Percentiles rank a stretch among this genome's conserved stretches.
phyloP scores from a whole-genome alignment of 1,284 basidiomycete species.

The Taiwanofungus camphoratus region DNA sequence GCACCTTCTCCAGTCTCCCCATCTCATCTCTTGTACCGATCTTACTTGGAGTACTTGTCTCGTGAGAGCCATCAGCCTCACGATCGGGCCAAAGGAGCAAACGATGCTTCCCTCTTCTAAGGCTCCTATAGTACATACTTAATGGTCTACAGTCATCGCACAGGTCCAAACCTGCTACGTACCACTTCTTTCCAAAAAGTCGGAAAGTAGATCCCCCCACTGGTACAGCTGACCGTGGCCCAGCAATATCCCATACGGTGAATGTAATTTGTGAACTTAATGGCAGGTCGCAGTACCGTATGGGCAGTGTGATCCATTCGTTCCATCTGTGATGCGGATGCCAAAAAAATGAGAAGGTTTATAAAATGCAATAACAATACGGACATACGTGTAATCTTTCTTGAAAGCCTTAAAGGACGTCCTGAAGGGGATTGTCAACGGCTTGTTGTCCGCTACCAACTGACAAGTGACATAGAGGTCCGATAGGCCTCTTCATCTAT shows the following conservation, averaged over 20 bases:
- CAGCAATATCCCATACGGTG: conserved; percentile 92
- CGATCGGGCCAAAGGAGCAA: conserved; percentile 78
- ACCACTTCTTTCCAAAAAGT: conserved; percentile 91
- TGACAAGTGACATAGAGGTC: conserved; percentile 92
- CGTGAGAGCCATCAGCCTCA: conserved; percentile 80
- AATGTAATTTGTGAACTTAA: conserved; percentile 85
- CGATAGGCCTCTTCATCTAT: conserved; percentile 60
- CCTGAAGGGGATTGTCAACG: conserved; percentile 83
- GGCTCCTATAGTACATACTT: conserved; percentile 53
- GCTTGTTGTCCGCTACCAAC: conserved; percentile 89
- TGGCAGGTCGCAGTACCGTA: conserved; percentile 88
- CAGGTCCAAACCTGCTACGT: conserved; percentile 17
- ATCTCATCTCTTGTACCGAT: conserved; percentile 80
- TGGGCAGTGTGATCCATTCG: conserved; percentile 87
- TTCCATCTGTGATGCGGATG: conserved; percentile 71
- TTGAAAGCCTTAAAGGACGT: conserved; percentile 93
- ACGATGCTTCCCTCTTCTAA: conserved; percentile 89
- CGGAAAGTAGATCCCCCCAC: conserved; percentile 90
- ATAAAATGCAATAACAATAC: not conserved
- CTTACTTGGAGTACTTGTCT: conserved; percentile 86
- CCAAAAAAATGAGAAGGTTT: not conserved
- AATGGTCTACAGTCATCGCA: not conserved
- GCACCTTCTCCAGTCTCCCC: conserved; percentile 88
- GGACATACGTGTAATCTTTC: conserved; percentile 66
- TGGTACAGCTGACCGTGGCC: conserved; percentile 66